Base-by-base conservation (phyloP, 768 basidiomycete genomes). In the Trametes punicea region DNA sequence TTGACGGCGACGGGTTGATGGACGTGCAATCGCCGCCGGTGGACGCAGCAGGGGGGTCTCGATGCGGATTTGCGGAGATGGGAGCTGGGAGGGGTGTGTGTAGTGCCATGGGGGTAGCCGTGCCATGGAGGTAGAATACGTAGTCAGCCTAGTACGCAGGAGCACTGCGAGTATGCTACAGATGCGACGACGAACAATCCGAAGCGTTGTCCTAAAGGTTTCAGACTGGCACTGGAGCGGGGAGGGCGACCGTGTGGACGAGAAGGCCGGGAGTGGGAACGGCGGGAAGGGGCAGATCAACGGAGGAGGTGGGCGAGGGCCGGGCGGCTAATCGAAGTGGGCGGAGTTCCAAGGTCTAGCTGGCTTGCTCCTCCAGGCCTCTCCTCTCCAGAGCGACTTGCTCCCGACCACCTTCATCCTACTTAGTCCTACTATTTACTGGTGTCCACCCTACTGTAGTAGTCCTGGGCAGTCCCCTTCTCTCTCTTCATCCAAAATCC, bases 351-450 rank as follows among this genome's bases (percentile, higher is more conserved):
- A 48, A 45, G 38, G 42, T 16, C 25, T 27, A 34, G 56, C 44
- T 46, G 40, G 45, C 44, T 44, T 31, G 48, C 44, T 41, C 48
- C 52, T 46, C 40, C 25, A 47, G 33, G 38, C 40, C 46, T 34
- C 60, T 62, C 57, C 59, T 57, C 63, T 53, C 54, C 55, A 26
- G 56, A 59, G 57, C 56, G 42, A 42, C 53, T 64, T 74, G 67
- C 70, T 72, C 69, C 65, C 73, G 71, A 72, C 68, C 65, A 64
- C 74, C 73, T 62, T 67, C 70, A 74, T 74, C 75, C 74, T 78
- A 76, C 76, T 77, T 77, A 77, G 77, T 69, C 64, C 64, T 77
- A 74, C 73, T 78, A 77, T 79, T 75, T 75, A 75, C 76, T 74
- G 75, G 77, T 74, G 74, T 73, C 72, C 70, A 70, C 67, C 70